Percentiles rank a stretch among this genome's conserved stretches.
Evolutionary conservation across 2,329 filamentous ascomycete species (phyloP).

Genomic region (Botrytis paeoniae): DNA sequence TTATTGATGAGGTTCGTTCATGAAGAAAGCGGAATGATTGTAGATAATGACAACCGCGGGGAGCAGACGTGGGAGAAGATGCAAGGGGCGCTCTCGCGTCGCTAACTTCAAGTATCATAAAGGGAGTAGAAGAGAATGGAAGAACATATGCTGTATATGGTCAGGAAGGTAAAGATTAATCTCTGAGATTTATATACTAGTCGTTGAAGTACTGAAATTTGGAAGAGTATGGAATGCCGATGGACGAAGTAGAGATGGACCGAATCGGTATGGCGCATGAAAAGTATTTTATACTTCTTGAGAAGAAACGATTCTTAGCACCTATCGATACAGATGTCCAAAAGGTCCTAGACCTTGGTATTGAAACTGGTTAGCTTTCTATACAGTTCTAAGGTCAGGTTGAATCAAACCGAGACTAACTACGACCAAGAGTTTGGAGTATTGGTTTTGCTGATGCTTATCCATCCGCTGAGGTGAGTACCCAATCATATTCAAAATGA

Average conservation of each 20-base stretch:
- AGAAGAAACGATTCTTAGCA: background rate
- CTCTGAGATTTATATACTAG: background rate
- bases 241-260: background rate
- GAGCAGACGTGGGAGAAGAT: background rate
- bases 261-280: background rate
- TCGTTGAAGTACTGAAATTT: background rate
- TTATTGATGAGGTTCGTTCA: background rate
- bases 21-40: background rate
- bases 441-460: background rate
- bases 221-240: background rate
- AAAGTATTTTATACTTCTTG: background rate
- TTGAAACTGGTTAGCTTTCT: background rate
- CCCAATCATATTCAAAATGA: background rate
- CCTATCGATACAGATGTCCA: background rate
- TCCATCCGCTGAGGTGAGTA: background rate
- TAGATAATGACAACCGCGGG: background rate
- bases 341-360: background rate
- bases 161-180: background rate
- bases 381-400: background rate
- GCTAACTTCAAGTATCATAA: background rate
- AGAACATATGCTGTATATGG: background rate
- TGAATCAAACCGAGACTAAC: background rate
- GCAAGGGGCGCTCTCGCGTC: background rate
- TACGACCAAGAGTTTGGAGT: background rate
- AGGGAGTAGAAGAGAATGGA: background rate